Base-by-base conservation (phyloP, 73 alveolate species). In the Urostyla sp. region DNA sequence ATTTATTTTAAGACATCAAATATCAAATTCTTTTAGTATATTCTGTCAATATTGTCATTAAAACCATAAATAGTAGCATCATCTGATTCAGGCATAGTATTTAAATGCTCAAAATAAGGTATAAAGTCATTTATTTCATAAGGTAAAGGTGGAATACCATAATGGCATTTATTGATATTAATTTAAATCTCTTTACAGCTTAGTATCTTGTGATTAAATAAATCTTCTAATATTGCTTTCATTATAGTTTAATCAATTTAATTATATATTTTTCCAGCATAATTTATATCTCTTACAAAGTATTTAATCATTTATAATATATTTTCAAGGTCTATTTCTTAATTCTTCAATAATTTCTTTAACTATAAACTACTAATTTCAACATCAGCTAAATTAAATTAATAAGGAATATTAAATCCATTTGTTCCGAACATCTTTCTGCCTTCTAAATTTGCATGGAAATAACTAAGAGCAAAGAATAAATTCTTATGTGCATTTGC, bases 341-440 rank as follows among this genome's bases (percentile, higher is more conserved):
- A 18, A 20, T 16, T 20, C 61, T 59, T 73, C 75, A 51, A 15
- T 31, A 52, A 16, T 66, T 11, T 18, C 79, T 85, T 88, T 52
- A 97, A 91, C 93, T 95, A 94, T 31, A 95, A 92, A 44, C 90
- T 94, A 6, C 98, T 90, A 21, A 96, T 96, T 76, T 98, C 93
- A 90, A 96, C 67, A 80, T 98, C 99, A 40, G 95, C 89, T 75
- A 96, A 98, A 46, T 96, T 94, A 63, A 98, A 98, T 85, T 98
- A 97, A 85, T 98, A 98, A 74, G 98, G 95, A 31, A 98, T 94
- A 87, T 98, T 98, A 99, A 99, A 98, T 7, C 99, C 99, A 21
- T 96, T 69, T 1, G 99, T 97, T 0, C 99, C 99, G 67, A 85
- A 98, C 61, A 93, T 91, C 60, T 98, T 88, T 45, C 99, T 92